A percentile compares a stretch with the other conserved stretches of the same genome.
Conservation (phyloP, 352 stramenopile species). For the Globisporangium spiculum region DNA sequence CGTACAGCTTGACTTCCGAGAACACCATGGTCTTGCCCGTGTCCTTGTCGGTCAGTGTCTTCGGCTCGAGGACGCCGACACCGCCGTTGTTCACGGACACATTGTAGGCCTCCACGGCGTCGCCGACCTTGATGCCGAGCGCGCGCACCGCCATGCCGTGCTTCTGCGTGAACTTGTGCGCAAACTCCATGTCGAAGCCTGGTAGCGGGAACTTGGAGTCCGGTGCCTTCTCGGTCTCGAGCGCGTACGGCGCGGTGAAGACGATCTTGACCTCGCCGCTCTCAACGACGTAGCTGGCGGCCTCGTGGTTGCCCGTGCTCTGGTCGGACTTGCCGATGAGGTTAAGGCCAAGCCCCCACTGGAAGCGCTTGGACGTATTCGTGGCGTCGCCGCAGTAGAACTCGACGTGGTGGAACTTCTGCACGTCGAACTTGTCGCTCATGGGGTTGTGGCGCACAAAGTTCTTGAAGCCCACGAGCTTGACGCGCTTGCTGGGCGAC, state of each 20-base stretch:
- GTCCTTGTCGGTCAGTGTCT: constrained; percentile 52
- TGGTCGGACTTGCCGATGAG: constrained; percentile 82
- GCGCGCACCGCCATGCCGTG: constrained; percentile 81
- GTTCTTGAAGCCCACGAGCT: constrained; percentile 73
- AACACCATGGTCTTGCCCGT: constrained; percentile 57
- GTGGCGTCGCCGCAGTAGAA: constrained; percentile 83
- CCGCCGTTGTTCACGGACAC: constrained; percentile 71
- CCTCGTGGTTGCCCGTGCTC: constrained; percentile 84
- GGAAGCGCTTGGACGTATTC: constrained; percentile 75
- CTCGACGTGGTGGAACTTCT: constrained; percentile 84
- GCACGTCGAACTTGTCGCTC: constrained; percentile 72
- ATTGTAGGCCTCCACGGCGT: constrained; percentile 80
- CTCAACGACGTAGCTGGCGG: constrained; percentile 83
- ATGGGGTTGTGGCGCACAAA: constrained; percentile 77
- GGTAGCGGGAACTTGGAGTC: constrained; percentile 51
- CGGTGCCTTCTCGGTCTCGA: constrained; percentile 55
- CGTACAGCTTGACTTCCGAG: constrained; percentile 85
- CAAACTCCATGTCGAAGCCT: constrained; percentile 61
- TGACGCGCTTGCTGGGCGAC: constrained; percentile 41
- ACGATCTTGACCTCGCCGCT: constrained; percentile 81
- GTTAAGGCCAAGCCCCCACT: constrained; percentile 81
- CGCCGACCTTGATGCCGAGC: constrained; percentile 77
- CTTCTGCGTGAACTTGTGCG: constrained; percentile 77
- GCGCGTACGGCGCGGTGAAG: constrained; percentile 87
- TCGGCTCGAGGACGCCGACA: constrained; percentile 48